phyloP scores from a whole-genome alignment of 2,329 filamentous ascomycete genomes.

The Ascochyta koolunga region DNA sequence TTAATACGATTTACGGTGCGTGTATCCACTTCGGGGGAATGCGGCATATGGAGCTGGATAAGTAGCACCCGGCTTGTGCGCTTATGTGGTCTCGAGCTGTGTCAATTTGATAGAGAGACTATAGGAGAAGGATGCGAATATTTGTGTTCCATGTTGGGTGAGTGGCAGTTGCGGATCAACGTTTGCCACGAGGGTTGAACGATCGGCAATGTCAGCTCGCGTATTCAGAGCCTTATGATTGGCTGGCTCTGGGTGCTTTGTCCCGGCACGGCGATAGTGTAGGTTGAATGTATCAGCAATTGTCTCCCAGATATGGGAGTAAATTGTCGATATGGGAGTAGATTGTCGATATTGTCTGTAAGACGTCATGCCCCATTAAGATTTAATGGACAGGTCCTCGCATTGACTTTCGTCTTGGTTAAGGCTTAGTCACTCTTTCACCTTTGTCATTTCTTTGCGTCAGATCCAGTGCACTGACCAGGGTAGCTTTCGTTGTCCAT shows the following conservation, averaged over 20 bases:
- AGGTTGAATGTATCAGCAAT: not conserved
- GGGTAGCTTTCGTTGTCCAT: not conserved
- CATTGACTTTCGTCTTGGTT: not conserved
- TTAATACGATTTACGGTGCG: slow-evolving; percentile 11
- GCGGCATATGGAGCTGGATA: slow-evolving; percentile 8
- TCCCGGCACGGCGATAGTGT: not conserved
- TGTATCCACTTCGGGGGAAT: slow-evolving; percentile 7
- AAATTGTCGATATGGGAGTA: not conserved
- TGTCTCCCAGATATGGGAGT: not conserved
- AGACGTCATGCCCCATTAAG: not conserved
- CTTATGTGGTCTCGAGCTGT: not conserved
- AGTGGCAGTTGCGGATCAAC: slow-evolving; percentile 1
- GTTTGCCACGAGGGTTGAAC: slow-evolving; percentile 9
- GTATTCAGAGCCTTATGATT: slow-evolving; percentile 15
- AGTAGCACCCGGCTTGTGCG: not conserved
- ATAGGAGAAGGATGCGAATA: not conserved
- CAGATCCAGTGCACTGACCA: not conserved
- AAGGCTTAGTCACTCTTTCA: not conserved
- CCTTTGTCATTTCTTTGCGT: no score
- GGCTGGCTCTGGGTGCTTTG: not conserved
- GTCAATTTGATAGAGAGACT: not conserved
- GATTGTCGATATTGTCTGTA: not conserved
- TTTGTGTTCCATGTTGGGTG: not conserved
- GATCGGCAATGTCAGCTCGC: slow-evolving; percentile 14
- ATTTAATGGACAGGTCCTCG: not conserved